Percentiles rank a stretch among this genome's conserved stretches.
phyloP scores from a whole-genome alignment of 768 basidiomycete species.

The Lepiota venenata region DNA sequence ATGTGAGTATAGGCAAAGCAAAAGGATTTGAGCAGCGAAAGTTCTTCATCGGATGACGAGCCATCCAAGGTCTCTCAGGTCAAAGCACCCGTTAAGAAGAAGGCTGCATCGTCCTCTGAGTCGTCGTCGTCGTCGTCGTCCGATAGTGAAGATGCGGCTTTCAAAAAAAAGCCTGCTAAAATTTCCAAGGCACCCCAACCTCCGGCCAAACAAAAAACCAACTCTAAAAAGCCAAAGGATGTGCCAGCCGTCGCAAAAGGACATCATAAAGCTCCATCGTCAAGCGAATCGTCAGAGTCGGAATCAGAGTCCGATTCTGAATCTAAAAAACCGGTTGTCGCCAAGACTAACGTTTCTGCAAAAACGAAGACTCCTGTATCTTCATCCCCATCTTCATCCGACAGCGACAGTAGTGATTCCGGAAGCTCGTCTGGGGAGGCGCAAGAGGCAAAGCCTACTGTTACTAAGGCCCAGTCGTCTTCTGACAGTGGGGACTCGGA shows the following conservation, averaged over 20 bases:
- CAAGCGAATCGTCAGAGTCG: constrained; percentile 15
- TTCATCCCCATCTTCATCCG: constrained; percentile 18
- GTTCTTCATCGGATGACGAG: constrained; percentile 47
- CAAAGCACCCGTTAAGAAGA: constrained; percentile 38
- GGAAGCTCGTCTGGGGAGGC: constrained; percentile 18
- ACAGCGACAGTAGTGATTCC: constrained; percentile 23
- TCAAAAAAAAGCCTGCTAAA: constrained; percentile 16
- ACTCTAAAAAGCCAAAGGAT: not conserved
- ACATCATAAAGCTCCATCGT: constrained; percentile 11
- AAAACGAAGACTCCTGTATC: constrained; percentile 16
- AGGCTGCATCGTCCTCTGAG: constrained; percentile 31
- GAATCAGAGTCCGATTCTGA: constrained; percentile 15
- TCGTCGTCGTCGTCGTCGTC: constrained; percentile 31
- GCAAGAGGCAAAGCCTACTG: not conserved
- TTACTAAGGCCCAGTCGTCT: constrained; percentile 13
- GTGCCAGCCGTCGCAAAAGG: not conserved
- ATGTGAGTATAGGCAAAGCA: constrained; percentile 22
- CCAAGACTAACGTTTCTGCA: constrained; percentile 10
- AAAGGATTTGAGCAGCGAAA: constrained; percentile 42
- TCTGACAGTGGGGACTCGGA: constrained; percentile 20
- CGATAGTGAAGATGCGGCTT: constrained; percentile 20
- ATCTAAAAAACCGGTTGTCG: constrained; percentile 16
- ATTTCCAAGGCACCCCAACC: not conserved
- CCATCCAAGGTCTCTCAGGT: constrained; percentile 54
- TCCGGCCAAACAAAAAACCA: not conserved